Evolutionary conservation across 2,329 filamentous ascomycete genomes (phyloP).

Genomic region (Diaporthe sp.): DNA sequence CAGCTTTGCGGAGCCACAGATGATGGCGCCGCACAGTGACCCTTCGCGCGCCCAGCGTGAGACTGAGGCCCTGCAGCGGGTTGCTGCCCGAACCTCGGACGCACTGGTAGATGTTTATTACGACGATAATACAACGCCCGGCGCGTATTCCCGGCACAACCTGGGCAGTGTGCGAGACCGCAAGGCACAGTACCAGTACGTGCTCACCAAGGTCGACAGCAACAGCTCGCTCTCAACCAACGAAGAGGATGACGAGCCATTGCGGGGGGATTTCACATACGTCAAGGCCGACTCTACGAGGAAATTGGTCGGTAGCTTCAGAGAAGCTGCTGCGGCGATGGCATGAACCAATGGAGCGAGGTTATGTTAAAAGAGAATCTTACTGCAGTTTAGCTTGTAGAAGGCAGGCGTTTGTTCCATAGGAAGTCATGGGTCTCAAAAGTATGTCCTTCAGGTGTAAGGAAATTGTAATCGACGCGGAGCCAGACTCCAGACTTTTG

Average conservation of each 20-base stretch:
- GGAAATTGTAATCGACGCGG: conserved; percentile 25
- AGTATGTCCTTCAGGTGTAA: conserved; percentile 8
- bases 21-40: conserved; percentile 64
- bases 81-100: conserved; percentile 73
- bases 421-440: neutral
- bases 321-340: conserved; percentile 68
- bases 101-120: conserved; percentile 77
- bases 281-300: conserved; percentile 55
- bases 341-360: too few relatives aligned
- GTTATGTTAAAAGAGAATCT: too few relatives aligned
- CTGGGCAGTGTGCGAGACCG: conserved; percentile 67
- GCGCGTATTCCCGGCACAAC: conserved; percentile 55
- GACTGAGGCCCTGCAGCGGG: conserved; percentile 72
- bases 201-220: conserved; percentile 70
- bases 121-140: conserved; percentile 73
- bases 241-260: conserved; percentile 63
- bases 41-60: conserved; percentile 73
- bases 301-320: conserved; percentile 70
- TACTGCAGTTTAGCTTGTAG: too few relatives aligned
- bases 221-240: conserved; percentile 52
- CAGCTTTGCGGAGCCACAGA: conserved; percentile 69
- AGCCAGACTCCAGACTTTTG: conserved; percentile 27
- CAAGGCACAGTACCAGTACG: conserved; percentile 69
- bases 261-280: conserved; percentile 53
- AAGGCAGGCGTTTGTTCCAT: too few relatives aligned